Conservation (phyloP, 176 grass and related monocot species). For the Chrysopogon serrulatus region DNA sequence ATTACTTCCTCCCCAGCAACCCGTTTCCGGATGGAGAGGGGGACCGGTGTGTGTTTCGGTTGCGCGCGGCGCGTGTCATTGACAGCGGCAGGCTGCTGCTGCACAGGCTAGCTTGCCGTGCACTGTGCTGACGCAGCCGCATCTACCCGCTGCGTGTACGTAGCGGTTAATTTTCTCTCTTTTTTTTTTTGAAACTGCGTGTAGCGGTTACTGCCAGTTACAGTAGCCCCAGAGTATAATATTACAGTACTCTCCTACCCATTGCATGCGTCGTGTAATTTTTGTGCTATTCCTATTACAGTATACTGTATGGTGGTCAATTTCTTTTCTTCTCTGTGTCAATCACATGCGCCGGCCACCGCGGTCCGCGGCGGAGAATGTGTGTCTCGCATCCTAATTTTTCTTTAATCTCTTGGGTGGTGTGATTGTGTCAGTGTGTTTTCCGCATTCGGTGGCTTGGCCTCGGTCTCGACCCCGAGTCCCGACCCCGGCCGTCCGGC, state of each 20-base stretch:
- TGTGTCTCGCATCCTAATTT: conserved; percentile 8
- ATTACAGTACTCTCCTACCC: background rate
- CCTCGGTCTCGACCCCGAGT: background rate
- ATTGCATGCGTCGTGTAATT: conserved; percentile 18
- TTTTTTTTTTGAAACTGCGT: no score
- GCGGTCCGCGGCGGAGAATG: conserved; percentile 29
- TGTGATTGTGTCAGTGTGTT: background rate
- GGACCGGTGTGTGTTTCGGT: conserved; percentile 14
- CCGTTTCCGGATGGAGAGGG: conserved; percentile 16
- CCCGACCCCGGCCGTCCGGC: background rate
- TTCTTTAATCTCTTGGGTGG: background rate
- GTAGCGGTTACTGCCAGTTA: background rate
- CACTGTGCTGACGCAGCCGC: no score
- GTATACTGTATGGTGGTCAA: background rate
- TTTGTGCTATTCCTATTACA: no score
- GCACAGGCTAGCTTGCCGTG: background rate
- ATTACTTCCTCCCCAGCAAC: conserved; percentile 32
- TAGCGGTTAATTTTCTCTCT: no score
- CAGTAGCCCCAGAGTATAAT: background rate
- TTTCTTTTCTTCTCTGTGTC: background rate
- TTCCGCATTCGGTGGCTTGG: conserved; percentile 11
- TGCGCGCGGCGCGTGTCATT: conserved; percentile 8
- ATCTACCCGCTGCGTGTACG: background rate
- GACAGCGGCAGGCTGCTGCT: background rate
- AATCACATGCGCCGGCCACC: background rate